Evolutionary conservation across 2,329 filamentous ascomycete genomes (phyloP).

Genomic region (Verticillium albo-atrum): DNA sequence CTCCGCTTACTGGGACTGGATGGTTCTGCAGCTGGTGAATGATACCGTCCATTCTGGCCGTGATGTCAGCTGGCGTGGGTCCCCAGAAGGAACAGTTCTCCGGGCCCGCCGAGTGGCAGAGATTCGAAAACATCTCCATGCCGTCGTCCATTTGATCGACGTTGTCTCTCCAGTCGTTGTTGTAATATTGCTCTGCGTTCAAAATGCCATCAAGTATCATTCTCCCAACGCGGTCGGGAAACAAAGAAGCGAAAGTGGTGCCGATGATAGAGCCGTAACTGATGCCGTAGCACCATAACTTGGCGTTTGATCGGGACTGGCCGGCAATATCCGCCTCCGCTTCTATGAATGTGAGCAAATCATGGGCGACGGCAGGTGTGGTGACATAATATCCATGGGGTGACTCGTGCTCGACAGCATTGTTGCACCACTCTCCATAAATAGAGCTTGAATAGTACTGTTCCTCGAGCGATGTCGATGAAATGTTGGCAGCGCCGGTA

Average conservation of each 20-base stretch:
- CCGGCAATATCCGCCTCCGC: constrained; percentile 19
- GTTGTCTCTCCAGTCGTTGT: constrained; percentile 17
- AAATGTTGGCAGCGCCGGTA: constrained; percentile 21
- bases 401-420: constrained; percentile 18
- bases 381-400: constrained; percentile 25
- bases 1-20: constrained; percentile 18
- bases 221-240: constrained; percentile 30
- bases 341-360: constrained; percentile 24
- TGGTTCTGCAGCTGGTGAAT: constrained; percentile 18
- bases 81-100: constrained; percentile 23
- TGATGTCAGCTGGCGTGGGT: constrained; percentile 19
- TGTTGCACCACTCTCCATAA: constrained; percentile 26
- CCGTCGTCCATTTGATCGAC: constrained; percentile 17
- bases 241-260: constrained; percentile 29
- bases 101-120: constrained; percentile 20
- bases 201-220: constrained; percentile 27
- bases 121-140: constrained; percentile 13
- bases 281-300: constrained; percentile 18
- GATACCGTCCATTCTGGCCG: constrained; percentile 17
- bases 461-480: constrained; percentile 20
- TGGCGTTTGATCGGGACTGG: constrained; percentile 17
- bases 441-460: constrained; percentile 24
- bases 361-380: constrained; percentile 22
- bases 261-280: constrained; percentile 27
- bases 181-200: constrained; percentile 18